Percentiles rank a stretch among this genome's conserved stretches.
These are phyloP conservation scores for Escovopsis weberi DNA, from an alignment of 2,329 filamentous ascomycete genomes.

Conservation along the genomic window DNA sequence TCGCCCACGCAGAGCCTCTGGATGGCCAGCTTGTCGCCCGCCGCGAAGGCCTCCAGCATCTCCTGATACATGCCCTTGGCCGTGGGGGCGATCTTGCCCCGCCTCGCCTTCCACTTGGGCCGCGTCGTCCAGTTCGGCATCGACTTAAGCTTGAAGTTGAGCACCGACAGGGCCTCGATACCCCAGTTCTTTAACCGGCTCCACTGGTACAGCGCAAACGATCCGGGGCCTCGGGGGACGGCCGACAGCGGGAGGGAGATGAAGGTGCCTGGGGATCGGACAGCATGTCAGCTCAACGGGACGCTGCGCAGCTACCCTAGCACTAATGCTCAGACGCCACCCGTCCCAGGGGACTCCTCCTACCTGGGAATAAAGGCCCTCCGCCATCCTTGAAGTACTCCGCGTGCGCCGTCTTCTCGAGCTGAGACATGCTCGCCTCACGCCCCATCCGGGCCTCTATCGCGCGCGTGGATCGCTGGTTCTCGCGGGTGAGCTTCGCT, in stretches of 20 bases:
- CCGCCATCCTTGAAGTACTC: conserved; percentile 20
- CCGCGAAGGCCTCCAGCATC: conserved; percentile 48
- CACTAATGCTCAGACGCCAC: too few species aligned
- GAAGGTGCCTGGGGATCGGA: conserved; percentile 29
- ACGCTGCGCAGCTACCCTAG: too few species aligned
- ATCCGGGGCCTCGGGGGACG: conserved; percentile 15
- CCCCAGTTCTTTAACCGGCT: conserved; percentile 21
- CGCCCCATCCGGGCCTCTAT: conserved; percentile 12
- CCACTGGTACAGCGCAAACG: conserved; percentile 23
- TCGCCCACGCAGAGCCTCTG: conserved; percentile 37
- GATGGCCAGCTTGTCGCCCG: conserved; percentile 37
- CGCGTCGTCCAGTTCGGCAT: conserved; percentile 28
- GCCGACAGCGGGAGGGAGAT: conserved; percentile 26
- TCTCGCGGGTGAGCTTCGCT: conserved; percentile 14
- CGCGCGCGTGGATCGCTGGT: conserved; percentile 12
- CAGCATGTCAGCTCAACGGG: background rate
- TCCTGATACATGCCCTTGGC: conserved; percentile 45
- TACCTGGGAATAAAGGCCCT: conserved; percentile 21
- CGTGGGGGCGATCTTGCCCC: conserved; percentile 29
- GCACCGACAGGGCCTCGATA: conserved; percentile 18
- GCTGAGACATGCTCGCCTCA: conserved; percentile 17
- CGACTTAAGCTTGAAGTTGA: conserved; percentile 29
- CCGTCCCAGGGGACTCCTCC: background rate
- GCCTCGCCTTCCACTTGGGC: conserved; percentile 29
- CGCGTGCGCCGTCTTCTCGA: conserved; percentile 17